Base-by-base conservation (phyloP, 1,284 basidiomycete species). In the Uromyces viciae-fabae region DNA sequence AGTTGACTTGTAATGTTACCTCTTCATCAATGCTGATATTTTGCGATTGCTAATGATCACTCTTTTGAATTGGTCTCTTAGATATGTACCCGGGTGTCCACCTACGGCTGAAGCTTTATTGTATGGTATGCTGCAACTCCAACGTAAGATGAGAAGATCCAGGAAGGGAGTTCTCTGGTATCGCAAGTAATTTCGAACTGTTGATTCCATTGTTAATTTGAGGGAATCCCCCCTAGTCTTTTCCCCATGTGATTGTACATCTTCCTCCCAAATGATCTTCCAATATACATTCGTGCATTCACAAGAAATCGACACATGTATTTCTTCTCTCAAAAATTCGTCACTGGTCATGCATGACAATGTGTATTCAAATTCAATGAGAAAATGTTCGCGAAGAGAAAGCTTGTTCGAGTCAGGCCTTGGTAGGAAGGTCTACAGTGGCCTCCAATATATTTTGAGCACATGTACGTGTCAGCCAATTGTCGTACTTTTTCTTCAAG, bases 81-180 rank as follows among this genome's bases (percentile, higher is more conserved):
- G 78, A 80, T 96, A 96, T 87, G 94, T 96, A 14, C 95, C 95
- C 25, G 95, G 95, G 1, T 98, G 95, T 49, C 78, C 78, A 54
- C 89, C 89, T 7, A 90, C 89, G 3, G 95, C 96, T 38, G 96
- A 99, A 87, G 97, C 96, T 15, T 89, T 99, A 66, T 89, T 81
- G 8, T 81, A 81, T 22, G 78, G 78, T 33, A 64, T 81, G 93
- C 90, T 98, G 68, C 95, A 98, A 87, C 89, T 99, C 64, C 95
- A 98, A 88, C 91, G 95, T 83, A 99, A 99, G 90, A 98, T 98
- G 93, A 89, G 95, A 85, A 90, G 92, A 85, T 93, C 90, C 87
- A 89, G 96, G 85, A 94, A 94, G 88, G 91, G 91, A 81, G 93
- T 95, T 9, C 88, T 94, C 69, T 99, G 97, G 96, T 97, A 81